Percentiles rank a stretch among this genome's conserved stretches.
Conservation (phyloP, 257 asterid genomes). For the Misopates orontium region DNA sequence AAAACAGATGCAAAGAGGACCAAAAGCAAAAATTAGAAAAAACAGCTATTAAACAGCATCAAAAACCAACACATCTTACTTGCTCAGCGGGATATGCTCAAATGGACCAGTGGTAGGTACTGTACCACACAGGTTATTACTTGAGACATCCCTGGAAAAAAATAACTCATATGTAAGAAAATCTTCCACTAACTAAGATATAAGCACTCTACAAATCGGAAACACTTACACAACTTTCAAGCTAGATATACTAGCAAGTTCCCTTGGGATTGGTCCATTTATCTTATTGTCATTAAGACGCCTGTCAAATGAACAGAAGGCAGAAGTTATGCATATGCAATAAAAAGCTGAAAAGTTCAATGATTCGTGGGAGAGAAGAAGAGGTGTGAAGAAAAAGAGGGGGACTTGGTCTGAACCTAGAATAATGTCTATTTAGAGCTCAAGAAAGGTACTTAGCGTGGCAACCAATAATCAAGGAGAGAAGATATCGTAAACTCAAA, state of each 20-base stretch:
- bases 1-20: too few relatives aligned
- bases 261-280: slow-evolving; percentile 63
- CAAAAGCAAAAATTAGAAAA: neutral
- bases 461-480: neutral
- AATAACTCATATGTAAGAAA: slow-evolving; percentile 20
- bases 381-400: neutral
- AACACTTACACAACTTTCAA: slow-evolving; percentile 84
- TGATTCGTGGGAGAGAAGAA: neutral
- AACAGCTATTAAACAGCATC: neutral
- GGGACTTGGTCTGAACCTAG: neutral
- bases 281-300: slow-evolving; percentile 72
- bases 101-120: slow-evolving; percentile 86
- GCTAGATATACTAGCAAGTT: slow-evolving; percentile 49
- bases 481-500: too few relatives aligned
- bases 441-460: neutral
- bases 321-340: slow-evolving; percentile 16
- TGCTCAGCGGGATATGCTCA: slow-evolving; percentile 86
- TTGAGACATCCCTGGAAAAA: slow-evolving; percentile 81
- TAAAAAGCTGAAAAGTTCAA: slow-evolving; percentile 6
- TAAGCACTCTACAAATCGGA: slow-evolving; percentile 17
- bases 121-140: slow-evolving; percentile 81
- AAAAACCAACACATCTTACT: slow-evolving; percentile 51
- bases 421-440: neutral
- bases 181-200: neutral
- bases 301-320: slow-evolving; percentile 42